These are phyloP conservation scores for Hericium alpestre DNA, from an alignment of 768 basidiomycete genomes.

Conservation along the genomic window DNA sequence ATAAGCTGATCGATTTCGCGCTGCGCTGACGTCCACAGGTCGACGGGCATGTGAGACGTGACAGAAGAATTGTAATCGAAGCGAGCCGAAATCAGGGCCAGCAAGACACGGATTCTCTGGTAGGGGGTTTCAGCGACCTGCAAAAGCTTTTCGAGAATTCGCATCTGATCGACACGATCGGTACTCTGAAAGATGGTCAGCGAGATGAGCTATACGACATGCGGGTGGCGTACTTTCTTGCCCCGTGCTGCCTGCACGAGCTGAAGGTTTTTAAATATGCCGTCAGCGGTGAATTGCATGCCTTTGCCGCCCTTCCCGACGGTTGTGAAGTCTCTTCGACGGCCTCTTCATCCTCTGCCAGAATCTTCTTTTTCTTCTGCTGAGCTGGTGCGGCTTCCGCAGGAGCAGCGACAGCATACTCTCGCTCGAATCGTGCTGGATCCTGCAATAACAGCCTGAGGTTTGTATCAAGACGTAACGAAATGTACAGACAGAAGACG, in stretches of 20 bases:
- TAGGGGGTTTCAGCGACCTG: slow-evolving; percentile 82
- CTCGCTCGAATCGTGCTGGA: slow-evolving; percentile 76
- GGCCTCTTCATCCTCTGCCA: slow-evolving; percentile 31
- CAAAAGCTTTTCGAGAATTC: slow-evolving; percentile 77
- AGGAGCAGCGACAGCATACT: slow-evolving; percentile 47
- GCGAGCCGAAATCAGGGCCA: slow-evolving; percentile 86
- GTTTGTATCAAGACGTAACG: background rate
- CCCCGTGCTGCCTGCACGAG: slow-evolving; percentile 89
- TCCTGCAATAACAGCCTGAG: slow-evolving; percentile 39
- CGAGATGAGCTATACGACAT: background rate
- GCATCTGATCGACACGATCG: slow-evolving; percentile 89
- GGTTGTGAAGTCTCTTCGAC: slow-evolving; percentile 69
- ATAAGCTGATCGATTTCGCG: slow-evolving; percentile 84
- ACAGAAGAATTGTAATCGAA: slow-evolving; percentile 94
- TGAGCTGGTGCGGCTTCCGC: slow-evolving; percentile 30
- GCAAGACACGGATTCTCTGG: slow-evolving; percentile 86
- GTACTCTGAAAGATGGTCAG: slow-evolving; percentile 57
- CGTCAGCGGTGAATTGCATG: slow-evolving; percentile 71
- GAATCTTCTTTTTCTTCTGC: slow-evolving; percentile 25
- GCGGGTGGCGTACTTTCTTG: slow-evolving; percentile 60
- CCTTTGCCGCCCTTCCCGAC: slow-evolving; percentile 86
- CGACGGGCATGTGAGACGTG: slow-evolving; percentile 81
- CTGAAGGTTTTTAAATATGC: slow-evolving; percentile 87
- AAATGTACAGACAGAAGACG: slow-evolving; percentile 13
- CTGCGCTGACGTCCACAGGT: slow-evolving; percentile 83